phyloP scores from a whole-genome alignment of 2,329 filamentous ascomycete species.

The Clonostachys rosea region DNA sequence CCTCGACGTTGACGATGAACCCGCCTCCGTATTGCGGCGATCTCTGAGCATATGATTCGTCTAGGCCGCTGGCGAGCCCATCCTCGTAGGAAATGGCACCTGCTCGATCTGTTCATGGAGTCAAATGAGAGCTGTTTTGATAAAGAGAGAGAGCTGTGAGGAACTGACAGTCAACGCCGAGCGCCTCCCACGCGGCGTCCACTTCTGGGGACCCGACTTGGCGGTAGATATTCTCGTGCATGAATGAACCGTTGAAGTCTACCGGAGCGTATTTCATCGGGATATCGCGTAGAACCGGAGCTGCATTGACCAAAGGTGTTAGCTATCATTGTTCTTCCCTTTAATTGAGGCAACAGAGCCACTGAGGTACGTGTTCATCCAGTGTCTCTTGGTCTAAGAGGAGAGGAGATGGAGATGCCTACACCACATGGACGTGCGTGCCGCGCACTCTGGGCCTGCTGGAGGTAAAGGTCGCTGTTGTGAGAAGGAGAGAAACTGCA shows the following conservation, averaged over 20 bases:
- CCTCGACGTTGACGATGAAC: conserved; percentile 52
- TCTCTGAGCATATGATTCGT: conserved; percentile 48
- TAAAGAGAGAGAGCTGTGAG: too few relatives aligned
- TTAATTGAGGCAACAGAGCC: too few relatives aligned
- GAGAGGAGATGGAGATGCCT: too few relatives aligned
- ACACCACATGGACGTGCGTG: too few relatives aligned
- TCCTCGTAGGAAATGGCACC: conserved; percentile 44
- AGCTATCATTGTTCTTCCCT: too few relatives aligned
- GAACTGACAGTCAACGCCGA: conserved; percentile 37
- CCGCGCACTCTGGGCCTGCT: too few relatives aligned
- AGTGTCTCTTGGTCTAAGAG: too few relatives aligned
- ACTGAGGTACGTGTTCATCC: too few relatives aligned
- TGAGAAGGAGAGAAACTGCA: too few relatives aligned
- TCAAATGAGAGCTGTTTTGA: too few relatives aligned
- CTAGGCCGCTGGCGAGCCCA: conserved; percentile 44
- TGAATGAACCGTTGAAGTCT: conserved; percentile 51
- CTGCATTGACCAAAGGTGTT: conserved; percentile 7
- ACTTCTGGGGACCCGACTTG: conserved; percentile 43
- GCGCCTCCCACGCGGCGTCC: conserved; percentile 48
- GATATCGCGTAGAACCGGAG: conserved; percentile 25
- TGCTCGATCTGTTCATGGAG: conserved; percentile 26
- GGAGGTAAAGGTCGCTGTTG: too few relatives aligned
- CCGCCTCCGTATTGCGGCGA: conserved; percentile 51
- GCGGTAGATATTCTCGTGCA: conserved; percentile 49
- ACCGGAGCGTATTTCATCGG: conserved; percentile 20